Evolutionary conservation across 2,329 filamentous ascomycete species (phyloP).

Genomic region (Pseudogymnoascus sp.): DNA sequence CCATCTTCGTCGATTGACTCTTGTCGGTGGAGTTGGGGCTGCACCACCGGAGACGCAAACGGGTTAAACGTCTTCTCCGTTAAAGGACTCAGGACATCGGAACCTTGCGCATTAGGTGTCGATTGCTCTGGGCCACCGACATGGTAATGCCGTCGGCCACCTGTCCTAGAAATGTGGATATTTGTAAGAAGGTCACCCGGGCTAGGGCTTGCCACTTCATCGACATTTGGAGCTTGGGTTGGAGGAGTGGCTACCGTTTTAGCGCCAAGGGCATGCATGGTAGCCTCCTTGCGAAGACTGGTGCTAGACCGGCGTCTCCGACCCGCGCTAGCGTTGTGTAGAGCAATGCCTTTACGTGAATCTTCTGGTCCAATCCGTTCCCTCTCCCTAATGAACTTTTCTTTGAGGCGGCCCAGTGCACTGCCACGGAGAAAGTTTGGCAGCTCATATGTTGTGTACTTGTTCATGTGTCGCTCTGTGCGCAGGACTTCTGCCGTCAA

Average conservation of each 20-base stretch:
- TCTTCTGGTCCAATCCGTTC: constrained; percentile 77
- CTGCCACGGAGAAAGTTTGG: constrained; percentile 83
- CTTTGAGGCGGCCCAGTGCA: constrained; percentile 75
- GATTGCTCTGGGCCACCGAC: constrained; percentile 15
- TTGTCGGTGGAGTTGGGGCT: constrained; percentile 54
- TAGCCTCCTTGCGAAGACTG: constrained; percentile 69
- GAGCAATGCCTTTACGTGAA: constrained; percentile 81
- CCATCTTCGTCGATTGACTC: constrained; percentile 83
- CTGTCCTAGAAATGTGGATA: constrained; percentile 58
- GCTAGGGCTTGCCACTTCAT: constrained; percentile 40
- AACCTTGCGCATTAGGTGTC: constrained; percentile 25
- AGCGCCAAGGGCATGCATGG: constrained; percentile 48
- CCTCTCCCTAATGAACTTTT: constrained; percentile 80
- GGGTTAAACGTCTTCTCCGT: constrained; percentile 46
- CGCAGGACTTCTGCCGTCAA: constrained; percentile 84
- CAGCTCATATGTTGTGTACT: constrained; percentile 82
- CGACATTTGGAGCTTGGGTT: constrained; percentile 19
- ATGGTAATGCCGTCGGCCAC: constrained; percentile 35
- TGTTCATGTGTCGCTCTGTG: constrained; percentile 89
- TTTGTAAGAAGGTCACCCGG: constrained; percentile 76
- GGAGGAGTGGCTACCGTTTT: constrained; percentile 16
- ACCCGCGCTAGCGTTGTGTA: constrained; percentile 68
- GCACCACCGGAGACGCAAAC: constrained; percentile 41
- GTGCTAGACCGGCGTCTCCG: constrained; percentile 64
- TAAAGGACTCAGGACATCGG: constrained; percentile 25